Evolutionary conservation across 2,329 filamentous ascomycete genomes (phyloP).

Genomic region (Hirsutella minnesotensis): DNA sequence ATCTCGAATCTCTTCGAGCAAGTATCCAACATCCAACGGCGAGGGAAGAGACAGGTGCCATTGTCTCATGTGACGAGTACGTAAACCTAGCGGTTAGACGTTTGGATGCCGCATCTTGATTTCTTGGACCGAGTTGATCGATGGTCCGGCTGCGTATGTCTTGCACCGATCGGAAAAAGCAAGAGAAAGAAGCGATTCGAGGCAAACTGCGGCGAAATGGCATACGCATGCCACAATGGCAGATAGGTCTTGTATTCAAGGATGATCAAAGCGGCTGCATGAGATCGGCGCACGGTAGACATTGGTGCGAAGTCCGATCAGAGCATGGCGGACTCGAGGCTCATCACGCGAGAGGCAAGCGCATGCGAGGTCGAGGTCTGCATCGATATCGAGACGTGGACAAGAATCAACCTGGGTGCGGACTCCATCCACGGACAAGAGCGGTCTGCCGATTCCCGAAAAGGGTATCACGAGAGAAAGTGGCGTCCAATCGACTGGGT

Average conservation of each 20-base stretch:
- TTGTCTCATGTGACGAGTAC: too few relatives aligned
- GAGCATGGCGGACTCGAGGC: background rate
- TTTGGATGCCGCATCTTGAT: too few relatives aligned
- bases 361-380: background rate
- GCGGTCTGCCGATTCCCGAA: slow-evolving; percentile 2
- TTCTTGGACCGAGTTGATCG: background rate
- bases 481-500: background rate
- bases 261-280: background rate
- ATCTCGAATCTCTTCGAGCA: too few relatives aligned
- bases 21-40: too few relatives aligned
- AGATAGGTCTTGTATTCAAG: background rate
- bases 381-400: background rate
- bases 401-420: background rate
- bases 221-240: background rate
- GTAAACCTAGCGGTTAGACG: too few relatives aligned
- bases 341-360: background rate
- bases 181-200: background rate
- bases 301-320: background rate
- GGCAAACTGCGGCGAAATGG: background rate
- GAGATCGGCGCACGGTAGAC: background rate
- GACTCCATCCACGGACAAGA: background rate
- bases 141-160: background rate
- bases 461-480: background rate
- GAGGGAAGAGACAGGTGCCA: too few relatives aligned
- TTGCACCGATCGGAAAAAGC: background rate